A percentile compares a stretch with the other conserved stretches of the same genome.
Evolutionary conservation across 163 green algal genomes (phyloP).

Genomic region (Prototheca wickerhamii): DNA sequence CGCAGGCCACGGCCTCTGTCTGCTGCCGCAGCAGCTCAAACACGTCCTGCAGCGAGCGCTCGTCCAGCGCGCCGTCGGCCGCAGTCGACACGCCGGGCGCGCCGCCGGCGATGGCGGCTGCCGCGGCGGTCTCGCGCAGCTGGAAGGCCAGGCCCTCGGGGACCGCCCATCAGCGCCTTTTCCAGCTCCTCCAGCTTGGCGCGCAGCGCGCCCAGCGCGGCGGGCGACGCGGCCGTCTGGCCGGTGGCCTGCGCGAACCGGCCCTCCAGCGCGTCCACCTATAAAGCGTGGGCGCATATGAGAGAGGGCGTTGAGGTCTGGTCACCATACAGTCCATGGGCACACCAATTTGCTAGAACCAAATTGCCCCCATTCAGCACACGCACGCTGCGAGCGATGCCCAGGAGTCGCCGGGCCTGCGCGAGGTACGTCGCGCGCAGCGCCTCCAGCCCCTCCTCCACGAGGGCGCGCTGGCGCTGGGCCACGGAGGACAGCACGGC

Average conservation of each 20-base stretch:
- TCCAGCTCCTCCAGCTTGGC: slow-evolving; percentile 35
- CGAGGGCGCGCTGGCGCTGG: slow-evolving; percentile 21
- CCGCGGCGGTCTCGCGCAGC: slow-evolving; percentile 36
- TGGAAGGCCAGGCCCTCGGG: slow-evolving; percentile 8
- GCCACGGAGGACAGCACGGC: slow-evolving; percentile 19
- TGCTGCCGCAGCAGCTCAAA: slow-evolving; percentile 25
- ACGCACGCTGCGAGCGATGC: slow-evolving; percentile 35
- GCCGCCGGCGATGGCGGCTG: slow-evolving; percentile 25
- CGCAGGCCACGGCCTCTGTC: slow-evolving; percentile 14
- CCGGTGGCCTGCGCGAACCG: slow-evolving; percentile 49
- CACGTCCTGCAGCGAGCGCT: not conserved
- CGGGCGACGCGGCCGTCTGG: slow-evolving; percentile 2
- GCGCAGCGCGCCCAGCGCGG: slow-evolving; percentile 18
- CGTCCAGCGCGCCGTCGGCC: slow-evolving; percentile 7
- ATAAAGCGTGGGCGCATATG: not conserved
- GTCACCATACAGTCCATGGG: not conserved
- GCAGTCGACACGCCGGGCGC: not conserved
- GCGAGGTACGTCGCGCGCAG: slow-evolving; percentile 43
- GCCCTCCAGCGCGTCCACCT: slow-evolving; percentile 55
- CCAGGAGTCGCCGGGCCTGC: slow-evolving; percentile 49
- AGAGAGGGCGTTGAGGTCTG: not conserved
- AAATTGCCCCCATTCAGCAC: not conserved
- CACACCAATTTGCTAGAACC: not conserved
- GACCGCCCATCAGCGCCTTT: slow-evolving; percentile 27
- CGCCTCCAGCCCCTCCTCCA: slow-evolving; percentile 25